Percentiles rank a stretch among this genome's conserved stretches.
These are phyloP conservation scores for Arthrobotrys sphaeroides DNA, from an alignment of 2,329 filamentous ascomycete genomes.

Conservation along the genomic window DNA sequence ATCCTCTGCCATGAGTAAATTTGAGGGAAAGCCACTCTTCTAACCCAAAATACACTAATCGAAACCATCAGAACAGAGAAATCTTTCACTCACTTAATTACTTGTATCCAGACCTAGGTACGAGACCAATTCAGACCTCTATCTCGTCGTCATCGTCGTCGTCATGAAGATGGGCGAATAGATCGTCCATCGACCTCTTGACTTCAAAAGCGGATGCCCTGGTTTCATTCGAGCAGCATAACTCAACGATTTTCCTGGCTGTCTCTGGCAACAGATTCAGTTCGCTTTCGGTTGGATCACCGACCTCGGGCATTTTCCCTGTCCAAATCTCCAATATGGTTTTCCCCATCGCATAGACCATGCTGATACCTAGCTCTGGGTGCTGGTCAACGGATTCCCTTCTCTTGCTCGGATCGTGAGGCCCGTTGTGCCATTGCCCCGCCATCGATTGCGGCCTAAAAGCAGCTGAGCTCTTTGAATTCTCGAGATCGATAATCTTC, in stretches of 20 bases:
- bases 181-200: conserved; percentile 9
- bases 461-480: conserved; percentile 33
- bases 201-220: conserved; percentile 28
- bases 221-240: conserved; percentile 25
- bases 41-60: no score
- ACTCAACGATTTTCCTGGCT: conserved; percentile 30
- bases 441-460: conserved; percentile 28
- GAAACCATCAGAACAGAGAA: no score
- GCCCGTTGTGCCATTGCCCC: conserved; percentile 5
- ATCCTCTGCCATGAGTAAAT: no score
- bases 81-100: no score
- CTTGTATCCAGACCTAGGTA: no score
- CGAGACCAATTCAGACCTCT: not conserved
- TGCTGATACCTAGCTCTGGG: conserved; percentile 38
- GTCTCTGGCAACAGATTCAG: conserved; percentile 10
- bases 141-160: conserved; percentile 20
- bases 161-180: conserved; percentile 25
- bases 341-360: conserved; percentile 53
- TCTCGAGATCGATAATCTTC: conserved; percentile 50
- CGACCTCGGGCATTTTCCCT: conserved; percentile 25
- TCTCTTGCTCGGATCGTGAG: conserved; percentile 5
- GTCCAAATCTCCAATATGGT: conserved; percentile 48
- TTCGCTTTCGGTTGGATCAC: conserved; percentile 26
- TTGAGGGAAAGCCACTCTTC: no score
- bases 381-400: conserved; percentile 36